Conservation (phyloP, 441 rosid species). For the Biscutella auriculata region DNA sequence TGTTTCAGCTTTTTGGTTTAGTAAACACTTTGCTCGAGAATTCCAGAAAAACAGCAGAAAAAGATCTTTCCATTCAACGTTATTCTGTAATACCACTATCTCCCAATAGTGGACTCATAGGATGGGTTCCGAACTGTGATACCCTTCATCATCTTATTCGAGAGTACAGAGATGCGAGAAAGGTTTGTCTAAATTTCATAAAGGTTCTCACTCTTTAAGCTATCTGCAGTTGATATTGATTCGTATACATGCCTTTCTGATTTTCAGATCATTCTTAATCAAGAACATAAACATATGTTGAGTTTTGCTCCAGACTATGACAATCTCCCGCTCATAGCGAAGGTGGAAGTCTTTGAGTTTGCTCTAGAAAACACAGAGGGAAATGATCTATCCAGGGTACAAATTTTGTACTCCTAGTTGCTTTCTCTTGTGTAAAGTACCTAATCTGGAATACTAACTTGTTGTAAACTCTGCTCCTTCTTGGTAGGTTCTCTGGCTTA, state of each 20-base stretch:
- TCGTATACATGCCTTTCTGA: conserved; percentile 16
- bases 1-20: conserved; percentile 86
- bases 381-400: conserved; percentile 89
- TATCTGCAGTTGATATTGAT: background rate
- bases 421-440: conserved; percentile 4
- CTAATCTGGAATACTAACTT: conserved; percentile 9
- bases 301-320: conserved; percentile 94
- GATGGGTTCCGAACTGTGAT: conserved; percentile 97
- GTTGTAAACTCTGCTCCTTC: conserved; percentile 8
- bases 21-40: conserved; percentile 91
- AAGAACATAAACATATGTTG: conserved; percentile 87
- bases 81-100: conserved; percentile 92
- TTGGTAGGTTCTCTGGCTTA: conserved; percentile 93
- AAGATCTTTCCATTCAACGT: conserved; percentile 84
- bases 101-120: conserved; percentile 95
- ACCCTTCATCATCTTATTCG: conserved; percentile 89
- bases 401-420: conserved; percentile 1
- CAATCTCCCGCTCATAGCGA: conserved; percentile 83
- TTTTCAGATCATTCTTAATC: conserved; percentile 78
- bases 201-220: conserved; percentile 5
- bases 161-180: conserved; percentile 93
- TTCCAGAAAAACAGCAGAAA: conserved; percentile 82
- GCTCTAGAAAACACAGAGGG: conserved; percentile 92
- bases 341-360: conserved; percentile 89
- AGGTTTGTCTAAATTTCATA: conserved; percentile 36